Conservation (phyloP, 1,284 basidiomycete species). For the Tylopilus sp. region DNA sequence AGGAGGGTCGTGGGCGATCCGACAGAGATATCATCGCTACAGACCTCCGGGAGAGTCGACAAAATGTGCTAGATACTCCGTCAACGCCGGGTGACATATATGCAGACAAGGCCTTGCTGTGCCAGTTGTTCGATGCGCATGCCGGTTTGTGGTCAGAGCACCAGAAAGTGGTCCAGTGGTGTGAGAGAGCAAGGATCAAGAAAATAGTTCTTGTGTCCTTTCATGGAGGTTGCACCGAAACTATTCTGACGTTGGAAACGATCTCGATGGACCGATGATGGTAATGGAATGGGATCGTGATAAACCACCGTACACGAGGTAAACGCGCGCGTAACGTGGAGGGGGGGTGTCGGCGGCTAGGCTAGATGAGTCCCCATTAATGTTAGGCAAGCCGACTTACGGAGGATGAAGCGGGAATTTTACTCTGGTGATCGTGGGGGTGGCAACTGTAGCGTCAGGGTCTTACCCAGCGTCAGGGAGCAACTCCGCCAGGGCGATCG, state of each 20-base stretch:
- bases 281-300: neutral
- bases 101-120: neutral
- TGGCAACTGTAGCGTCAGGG: neutral
- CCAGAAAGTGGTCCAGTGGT: neutral
- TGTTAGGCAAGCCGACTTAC: neutral
- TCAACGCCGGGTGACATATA: slow-evolving; percentile 6
- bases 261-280: slow-evolving; percentile 10
- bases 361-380: slow-evolving; percentile 1
- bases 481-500: slow-evolving; percentile 13
- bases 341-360: slow-evolving; percentile 1
- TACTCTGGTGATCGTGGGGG: slow-evolving; percentile 10
- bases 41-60: neutral
- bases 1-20: slow-evolving; percentile 1
- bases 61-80: slow-evolving; percentile 1
- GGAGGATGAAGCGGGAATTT: slow-evolving; percentile 6
- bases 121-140: neutral
- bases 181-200: neutral
- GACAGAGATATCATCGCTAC: neutral
- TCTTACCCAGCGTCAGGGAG: neutral
- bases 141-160: neutral
- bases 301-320: slow-evolving; percentile 13
- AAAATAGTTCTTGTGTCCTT: neutral
- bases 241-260: slow-evolving; percentile 1
- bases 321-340: slow-evolving; percentile 2
- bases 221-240: neutral